Percentiles rank a stretch among this genome's conserved stretches.
phyloP scores from a whole-genome alignment of 169 alveolate genomes.

The Plasmodium coatneyi region DNA sequence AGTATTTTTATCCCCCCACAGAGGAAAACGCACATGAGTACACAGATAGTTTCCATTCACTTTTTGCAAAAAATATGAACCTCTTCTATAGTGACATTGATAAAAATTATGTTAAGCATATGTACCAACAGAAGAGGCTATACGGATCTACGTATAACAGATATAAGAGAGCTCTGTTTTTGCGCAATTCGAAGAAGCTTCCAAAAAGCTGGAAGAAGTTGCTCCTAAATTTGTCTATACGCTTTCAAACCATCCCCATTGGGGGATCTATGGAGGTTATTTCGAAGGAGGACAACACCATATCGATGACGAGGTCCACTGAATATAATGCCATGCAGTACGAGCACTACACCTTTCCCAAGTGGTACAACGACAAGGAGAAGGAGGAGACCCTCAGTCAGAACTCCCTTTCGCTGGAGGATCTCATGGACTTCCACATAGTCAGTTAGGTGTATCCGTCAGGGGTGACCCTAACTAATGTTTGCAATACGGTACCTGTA shows the following conservation, averaged over 20 bases:
- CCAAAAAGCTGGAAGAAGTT: slow-evolving; percentile 64
- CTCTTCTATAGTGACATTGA: slow-evolving; percentile 52
- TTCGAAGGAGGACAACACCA: slow-evolving; percentile 29
- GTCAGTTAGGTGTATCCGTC: neutral
- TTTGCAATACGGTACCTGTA: neutral
- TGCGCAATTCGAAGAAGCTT: slow-evolving; percentile 35
- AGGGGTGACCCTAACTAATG: no score
- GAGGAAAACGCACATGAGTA: slow-evolving; percentile 26
- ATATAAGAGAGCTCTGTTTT: slow-evolving; percentile 42
- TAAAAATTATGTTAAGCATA: slow-evolving; percentile 58
- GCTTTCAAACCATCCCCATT: slow-evolving; percentile 67
- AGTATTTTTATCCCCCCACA: slow-evolving; percentile 50
- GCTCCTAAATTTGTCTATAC: slow-evolving; percentile 27
- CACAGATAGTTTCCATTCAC: slow-evolving; percentile 45
- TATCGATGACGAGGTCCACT: slow-evolving; percentile 58
- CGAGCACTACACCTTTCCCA: slow-evolving; percentile 65
- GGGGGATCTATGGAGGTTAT: slow-evolving; percentile 55
- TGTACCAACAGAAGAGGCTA: slow-evolving; percentile 65
- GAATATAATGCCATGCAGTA: slow-evolving; percentile 50
- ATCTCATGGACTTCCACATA: slow-evolving; percentile 54
- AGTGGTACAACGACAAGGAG: slow-evolving; percentile 46
- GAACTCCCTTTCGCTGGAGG: slow-evolving; percentile 17
- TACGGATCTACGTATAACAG: slow-evolving; percentile 50
- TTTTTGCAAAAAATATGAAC: slow-evolving; percentile 33
- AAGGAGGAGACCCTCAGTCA: slow-evolving; percentile 37